A percentile compares a stretch with the other conserved stretches of the same genome.
Evolutionary conservation across 352 stramenopile species (phyloP).

Genomic region (Phytophthora capsici): DNA sequence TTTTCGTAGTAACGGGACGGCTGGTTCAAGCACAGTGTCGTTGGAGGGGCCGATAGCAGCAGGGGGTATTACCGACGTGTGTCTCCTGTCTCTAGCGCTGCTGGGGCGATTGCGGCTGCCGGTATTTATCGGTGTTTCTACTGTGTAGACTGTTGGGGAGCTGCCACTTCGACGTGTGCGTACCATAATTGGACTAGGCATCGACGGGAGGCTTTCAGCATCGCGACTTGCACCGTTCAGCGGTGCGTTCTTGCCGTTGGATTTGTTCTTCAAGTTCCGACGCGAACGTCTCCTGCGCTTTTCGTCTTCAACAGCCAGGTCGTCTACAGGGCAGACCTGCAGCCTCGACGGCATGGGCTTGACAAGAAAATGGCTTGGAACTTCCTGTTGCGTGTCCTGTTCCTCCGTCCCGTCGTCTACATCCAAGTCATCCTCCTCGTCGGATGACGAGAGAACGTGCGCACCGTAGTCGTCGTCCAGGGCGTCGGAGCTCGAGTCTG

Average conservation of each 20-base stretch:
- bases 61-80: slow-evolving; percentile 16
- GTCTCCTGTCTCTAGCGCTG: slow-evolving; percentile 25
- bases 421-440: slow-evolving; percentile 42
- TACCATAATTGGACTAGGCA: slow-evolving; percentile 43
- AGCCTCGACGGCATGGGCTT: slow-evolving; percentile 79
- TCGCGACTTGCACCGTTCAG: slow-evolving; percentile 55
- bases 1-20: slow-evolving; percentile 59
- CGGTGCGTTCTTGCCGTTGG: slow-evolving; percentile 48
- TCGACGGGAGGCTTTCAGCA: slow-evolving; percentile 64
- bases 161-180: slow-evolving; percentile 32
- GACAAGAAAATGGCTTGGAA: slow-evolving; percentile 45
- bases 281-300: slow-evolving; percentile 68
- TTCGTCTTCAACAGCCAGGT: slow-evolving; percentile 79
- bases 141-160: slow-evolving; percentile 17
- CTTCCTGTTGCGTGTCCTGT: slow-evolving; percentile 28
- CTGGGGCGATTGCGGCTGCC: slow-evolving; percentile 15
- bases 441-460: slow-evolving; percentile 40
- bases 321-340: slow-evolving; percentile 76
- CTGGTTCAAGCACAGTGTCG: slow-evolving; percentile 24
- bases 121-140: slow-evolving; percentile 8
- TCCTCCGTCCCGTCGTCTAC: slow-evolving; percentile 14
- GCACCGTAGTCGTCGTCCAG: slow-evolving; percentile 50
- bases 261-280: slow-evolving; percentile 44
- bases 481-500: slow-evolving; percentile 36
- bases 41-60: slow-evolving; percentile 23